These are phyloP conservation scores for Apiospora sp. DNA, from an alignment of 2,329 filamentous ascomycete genomes.

Conservation along the genomic window DNA sequence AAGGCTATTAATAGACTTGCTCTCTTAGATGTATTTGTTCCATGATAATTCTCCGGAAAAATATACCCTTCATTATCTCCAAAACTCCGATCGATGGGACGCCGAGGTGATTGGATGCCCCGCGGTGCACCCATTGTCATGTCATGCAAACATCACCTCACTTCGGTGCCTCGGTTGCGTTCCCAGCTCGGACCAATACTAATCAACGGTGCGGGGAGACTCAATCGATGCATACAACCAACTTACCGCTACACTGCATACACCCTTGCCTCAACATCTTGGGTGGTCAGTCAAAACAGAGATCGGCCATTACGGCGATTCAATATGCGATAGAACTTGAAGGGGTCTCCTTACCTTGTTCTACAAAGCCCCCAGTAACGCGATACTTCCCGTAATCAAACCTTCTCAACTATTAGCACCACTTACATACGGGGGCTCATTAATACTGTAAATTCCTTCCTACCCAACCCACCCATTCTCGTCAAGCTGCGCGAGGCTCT, in stretches of 20 bases:
- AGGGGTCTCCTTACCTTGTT: not conserved
- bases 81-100: not conserved
- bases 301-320: not conserved
- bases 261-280: not conserved
- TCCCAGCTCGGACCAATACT: not conserved
- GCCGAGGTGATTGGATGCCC: not conserved
- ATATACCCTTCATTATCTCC: not conserved
- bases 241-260: not conserved
- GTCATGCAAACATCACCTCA: not conserved
- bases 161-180: constrained; percentile 1
- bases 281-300: not conserved
- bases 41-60: not conserved
- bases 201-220: not conserved
- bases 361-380: not conserved
- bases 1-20: not conserved
- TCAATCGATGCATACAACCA: not conserved
- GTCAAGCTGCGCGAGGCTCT: not conserved
- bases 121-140: not conserved
- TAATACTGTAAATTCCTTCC: no score
- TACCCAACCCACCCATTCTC: no score
- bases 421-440: no score
- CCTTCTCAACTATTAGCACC: not conserved
- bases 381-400: constrained; percentile 13
- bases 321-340: not conserved
- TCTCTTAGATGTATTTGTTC: no score